Evolutionary conservation across 1,139 yeast species (phyloP).

Genomic region (Pneumocystis canis): DNA sequence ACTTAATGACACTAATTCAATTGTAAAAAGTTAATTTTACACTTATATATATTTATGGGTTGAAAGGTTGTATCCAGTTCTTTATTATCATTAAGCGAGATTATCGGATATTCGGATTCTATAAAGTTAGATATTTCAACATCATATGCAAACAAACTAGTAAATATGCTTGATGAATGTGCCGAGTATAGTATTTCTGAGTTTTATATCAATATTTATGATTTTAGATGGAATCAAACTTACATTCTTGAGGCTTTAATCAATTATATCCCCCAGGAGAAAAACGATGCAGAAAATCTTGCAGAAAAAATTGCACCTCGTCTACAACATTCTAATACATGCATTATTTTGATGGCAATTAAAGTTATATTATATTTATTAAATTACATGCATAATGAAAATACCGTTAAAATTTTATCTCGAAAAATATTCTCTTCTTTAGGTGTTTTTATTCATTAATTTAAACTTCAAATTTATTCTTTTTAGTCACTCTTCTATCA

Average conservation of each 20-base stretch:
- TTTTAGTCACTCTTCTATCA: conserved; percentile 48
- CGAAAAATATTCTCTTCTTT: background rate
- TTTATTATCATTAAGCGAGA: conserved; percentile 49
- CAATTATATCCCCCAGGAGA: conserved; percentile 55
- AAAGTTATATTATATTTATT: conserved; percentile 57
- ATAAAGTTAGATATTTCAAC: conserved; percentile 43
- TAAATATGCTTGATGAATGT: conserved; percentile 36
- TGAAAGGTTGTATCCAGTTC: conserved; percentile 42
- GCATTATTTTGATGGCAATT: conserved; percentile 66
- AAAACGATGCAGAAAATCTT: conserved; percentile 49
- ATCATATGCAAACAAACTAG: conserved; percentile 40
- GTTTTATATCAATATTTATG: background rate
- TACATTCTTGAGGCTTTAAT: conserved; percentile 54
- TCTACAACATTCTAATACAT: conserved; percentile 65
- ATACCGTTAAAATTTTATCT: background rate
- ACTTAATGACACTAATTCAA: conserved; percentile 39
- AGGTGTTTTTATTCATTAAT: background rate
- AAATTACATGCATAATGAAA: conserved; percentile 38
- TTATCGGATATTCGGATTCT: conserved; percentile 42
- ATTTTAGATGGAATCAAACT: conserved; percentile 50
- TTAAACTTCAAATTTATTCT: background rate
- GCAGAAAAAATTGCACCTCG: conserved; percentile 60
- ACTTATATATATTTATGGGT: background rate
- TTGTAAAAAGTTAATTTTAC: conserved; percentile 26
- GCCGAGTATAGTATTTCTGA: conserved; percentile 35